A percentile compares a stretch with the other conserved stretches of the same genome.
These are phyloP conservation scores for Prinsepia uniflora DNA, from an alignment of 306 rosid genomes.

Conservation along the genomic window DNA sequence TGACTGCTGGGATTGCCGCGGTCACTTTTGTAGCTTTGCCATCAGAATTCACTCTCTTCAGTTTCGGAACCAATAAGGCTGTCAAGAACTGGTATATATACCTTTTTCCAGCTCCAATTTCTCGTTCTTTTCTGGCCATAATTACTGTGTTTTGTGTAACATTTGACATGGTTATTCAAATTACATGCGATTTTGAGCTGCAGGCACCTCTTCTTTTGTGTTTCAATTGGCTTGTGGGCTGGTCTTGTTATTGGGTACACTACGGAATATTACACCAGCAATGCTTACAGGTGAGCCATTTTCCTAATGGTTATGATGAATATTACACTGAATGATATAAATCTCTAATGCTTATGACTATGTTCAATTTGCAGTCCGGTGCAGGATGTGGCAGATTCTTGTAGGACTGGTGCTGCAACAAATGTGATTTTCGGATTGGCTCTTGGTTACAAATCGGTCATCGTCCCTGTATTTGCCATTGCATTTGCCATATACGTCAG, in stretches of 20 bases:
- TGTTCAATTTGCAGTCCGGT: conserved; percentile 52
- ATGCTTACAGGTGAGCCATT: conserved; percentile 56
- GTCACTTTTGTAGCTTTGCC: conserved; percentile 61
- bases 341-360: conserved; percentile 17
- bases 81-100: conserved; percentile 69
- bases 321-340: not conserved
- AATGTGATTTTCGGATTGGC: conserved; percentile 70
- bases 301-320: not conserved
- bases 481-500: conserved; percentile 65
- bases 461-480: conserved; percentile 59
- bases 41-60: conserved; percentile 59
- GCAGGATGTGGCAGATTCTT: conserved; percentile 79
- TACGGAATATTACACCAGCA: conserved; percentile 68
- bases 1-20: conserved; percentile 55
- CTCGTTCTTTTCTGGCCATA: not conserved
- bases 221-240: conserved; percentile 66
- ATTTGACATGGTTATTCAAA: conserved; percentile 12
- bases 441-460: conserved; percentile 65
- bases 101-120: not conserved
- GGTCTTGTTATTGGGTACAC: conserved; percentile 74
- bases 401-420: conserved; percentile 70
- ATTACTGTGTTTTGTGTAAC: not conserved
- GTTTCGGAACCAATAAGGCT: conserved; percentile 44
- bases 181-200: conserved; percentile 9
- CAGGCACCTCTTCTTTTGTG: conserved; percentile 77